A percentile compares a stretch with the other conserved stretches of the same genome.
phyloP scores from a whole-genome alignment of 208 protist genomes.

The Leishmania tropica region DNA sequence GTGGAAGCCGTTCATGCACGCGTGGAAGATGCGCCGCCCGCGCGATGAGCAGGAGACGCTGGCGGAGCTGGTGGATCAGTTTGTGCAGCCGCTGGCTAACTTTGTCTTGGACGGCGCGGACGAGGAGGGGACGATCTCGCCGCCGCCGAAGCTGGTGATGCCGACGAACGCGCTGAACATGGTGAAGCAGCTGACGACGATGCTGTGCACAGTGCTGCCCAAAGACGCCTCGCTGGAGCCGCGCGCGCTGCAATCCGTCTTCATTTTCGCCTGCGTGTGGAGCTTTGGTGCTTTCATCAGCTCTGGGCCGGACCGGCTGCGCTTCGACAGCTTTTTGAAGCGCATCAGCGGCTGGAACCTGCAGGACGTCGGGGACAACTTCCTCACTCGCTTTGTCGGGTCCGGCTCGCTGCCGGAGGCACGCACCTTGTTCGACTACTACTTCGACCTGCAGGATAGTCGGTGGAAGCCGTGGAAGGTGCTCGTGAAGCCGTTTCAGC shows the following conservation, averaged over 20 bases:
- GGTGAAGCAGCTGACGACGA: slow-evolving; percentile 94
- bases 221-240: slow-evolving; percentile 82
- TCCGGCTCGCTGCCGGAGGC: slow-evolving; percentile 90
- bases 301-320: slow-evolving; percentile 68
- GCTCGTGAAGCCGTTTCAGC: slow-evolving; percentile 93
- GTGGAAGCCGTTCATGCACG: slow-evolving; percentile 94
- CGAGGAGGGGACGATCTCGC: slow-evolving; percentile 60
- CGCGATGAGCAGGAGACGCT: slow-evolving; percentile 92
- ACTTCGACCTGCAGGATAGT: slow-evolving; percentile 93
- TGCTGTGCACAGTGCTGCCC: slow-evolving; percentile 89
- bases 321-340: slow-evolving; percentile 97
- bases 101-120: slow-evolving; percentile 95
- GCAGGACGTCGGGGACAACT: slow-evolving; percentile 92
- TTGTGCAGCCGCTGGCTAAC: slow-evolving; percentile 87
- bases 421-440: slow-evolving; percentile 98
- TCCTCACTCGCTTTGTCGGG: slow-evolving; percentile 90
- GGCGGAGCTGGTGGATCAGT: slow-evolving; percentile 93
- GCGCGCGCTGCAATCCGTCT: slow-evolving; percentile 93
- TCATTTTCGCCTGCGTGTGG: slow-evolving; percentile 97
- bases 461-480: slow-evolving; percentile 97
- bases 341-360: slow-evolving; percentile 91
- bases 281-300: slow-evolving; percentile 94
- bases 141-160: slow-evolving; percentile 80
- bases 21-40: slow-evolving; percentile 90
- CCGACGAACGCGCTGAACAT: slow-evolving; percentile 93